Base-by-base conservation (phyloP, 164 flowering plant genomes). In the Paratinospora sagittata region DNA sequence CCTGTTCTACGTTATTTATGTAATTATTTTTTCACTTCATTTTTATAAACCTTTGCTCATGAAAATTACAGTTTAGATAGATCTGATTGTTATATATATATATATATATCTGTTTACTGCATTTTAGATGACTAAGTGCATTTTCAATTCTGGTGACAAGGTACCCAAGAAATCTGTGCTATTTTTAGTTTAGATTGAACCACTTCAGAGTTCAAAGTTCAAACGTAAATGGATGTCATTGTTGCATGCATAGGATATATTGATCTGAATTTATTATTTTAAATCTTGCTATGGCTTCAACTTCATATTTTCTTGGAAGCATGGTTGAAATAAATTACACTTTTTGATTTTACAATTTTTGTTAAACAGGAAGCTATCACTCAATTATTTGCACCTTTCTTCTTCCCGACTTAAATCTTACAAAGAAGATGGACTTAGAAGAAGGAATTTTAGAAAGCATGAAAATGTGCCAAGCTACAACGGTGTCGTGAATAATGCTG, bases 301-400 rank as follows among this genome's bases (percentile, higher is more conserved):
- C 6, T 0, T 68, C 58, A 12, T 62, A 10, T 39, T 39, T 26
- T 30, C 8, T 70, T 69, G 41, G 67, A 63, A 27, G 12, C 37
- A 69, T 74, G 52, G 14, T 47, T 69, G n/a, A 24, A 69, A 26
- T 61, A n/a, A 16, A 26, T 55, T 57, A 8, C 23, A 52, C 26
- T 49, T 37, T 26, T 16, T 14, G 7, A 36, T 65, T 75, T 72
- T 52, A 30, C 66, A 39, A 27, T 71, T 55, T 73, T 19, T 69
- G 21, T 70, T 79, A 65, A 79, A 74, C 89, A 94, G 98, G 91
- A 88, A 79, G 80, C 89, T 94, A 74, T 89, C 97, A 21, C 85
- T 89, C 68, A 85, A 79, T 80, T 87, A 88, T 80, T 77, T 85
- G 66, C 96, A 89, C 66, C 83, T 79, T 69, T 72, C 87, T 76